Conservation (phyloP, 2,329 filamentous ascomycete species). For the Volutella citrinella region DNA sequence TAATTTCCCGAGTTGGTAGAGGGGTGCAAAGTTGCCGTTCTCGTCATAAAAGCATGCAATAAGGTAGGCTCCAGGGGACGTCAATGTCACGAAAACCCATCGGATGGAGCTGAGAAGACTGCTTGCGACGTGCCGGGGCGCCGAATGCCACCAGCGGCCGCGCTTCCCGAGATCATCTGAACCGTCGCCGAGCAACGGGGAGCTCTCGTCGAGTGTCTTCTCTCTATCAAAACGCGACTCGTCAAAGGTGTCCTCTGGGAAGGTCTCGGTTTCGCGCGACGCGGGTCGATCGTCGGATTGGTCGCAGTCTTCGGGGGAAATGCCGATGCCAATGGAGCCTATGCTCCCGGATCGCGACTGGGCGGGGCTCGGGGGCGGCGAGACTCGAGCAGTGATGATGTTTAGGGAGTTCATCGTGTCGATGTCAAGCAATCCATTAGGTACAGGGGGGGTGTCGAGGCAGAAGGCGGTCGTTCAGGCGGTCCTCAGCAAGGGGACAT, state of each 20-base stretch:
- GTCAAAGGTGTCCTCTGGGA: slow-evolving; percentile 34
- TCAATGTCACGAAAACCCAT: slow-evolving; percentile 74
- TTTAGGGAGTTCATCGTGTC: slow-evolving; percentile 94
- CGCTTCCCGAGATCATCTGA: slow-evolving; percentile 34
- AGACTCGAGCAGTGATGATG: slow-evolving; percentile 83
- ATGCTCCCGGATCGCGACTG: slow-evolving; percentile 61
- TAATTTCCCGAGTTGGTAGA: slow-evolving; percentile 68
- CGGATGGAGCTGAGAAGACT: slow-evolving; percentile 73
- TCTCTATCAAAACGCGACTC: slow-evolving; percentile 37
- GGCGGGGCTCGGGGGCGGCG: slow-evolving; percentile 54
- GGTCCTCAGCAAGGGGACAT: too few relatives aligned
- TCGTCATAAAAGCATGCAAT: slow-evolving; percentile 82
- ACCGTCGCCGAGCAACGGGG: slow-evolving; percentile 52
- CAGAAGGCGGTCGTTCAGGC: too few relatives aligned
- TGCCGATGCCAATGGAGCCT: slow-evolving; percentile 47
- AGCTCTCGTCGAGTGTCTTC: slow-evolving; percentile 55
- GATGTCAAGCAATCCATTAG: slow-evolving; percentile 53
- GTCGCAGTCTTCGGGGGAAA: slow-evolving; percentile 38
- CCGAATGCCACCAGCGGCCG: slow-evolving; percentile 48
- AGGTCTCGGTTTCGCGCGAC: slow-evolving; percentile 30
- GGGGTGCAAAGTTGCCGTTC: slow-evolving; percentile 73
- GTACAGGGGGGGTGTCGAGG: slow-evolving; percentile 11
- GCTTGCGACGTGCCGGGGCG: slow-evolving; percentile 68
- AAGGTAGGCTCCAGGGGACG: slow-evolving; percentile 77
- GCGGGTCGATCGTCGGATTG: slow-evolving; percentile 31